phyloP scores from a whole-genome alignment of 2,329 filamentous ascomycete genomes.

The Xylariales sp. region DNA sequence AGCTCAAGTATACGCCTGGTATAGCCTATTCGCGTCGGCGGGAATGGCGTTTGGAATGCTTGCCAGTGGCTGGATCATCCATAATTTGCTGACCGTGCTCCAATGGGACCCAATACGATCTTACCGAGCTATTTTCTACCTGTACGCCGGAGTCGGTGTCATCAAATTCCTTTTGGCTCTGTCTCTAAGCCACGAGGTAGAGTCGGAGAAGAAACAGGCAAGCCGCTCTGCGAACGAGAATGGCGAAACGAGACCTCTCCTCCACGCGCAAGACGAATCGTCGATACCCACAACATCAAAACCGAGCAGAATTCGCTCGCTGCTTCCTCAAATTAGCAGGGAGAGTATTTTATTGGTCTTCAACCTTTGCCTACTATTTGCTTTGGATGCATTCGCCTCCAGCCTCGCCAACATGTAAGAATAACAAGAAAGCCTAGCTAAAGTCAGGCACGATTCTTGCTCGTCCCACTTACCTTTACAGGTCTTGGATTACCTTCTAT shows the following conservation, averaged over 20 bases:
- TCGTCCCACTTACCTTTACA: constrained; percentile 39
- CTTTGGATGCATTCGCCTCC: constrained; percentile 41
- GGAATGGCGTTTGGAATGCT: constrained; percentile 59
- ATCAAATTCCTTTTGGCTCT: constrained; percentile 52
- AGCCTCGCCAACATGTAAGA: constrained; percentile 62
- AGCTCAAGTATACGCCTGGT: constrained; percentile 60
- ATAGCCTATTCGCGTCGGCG: constrained; percentile 51
- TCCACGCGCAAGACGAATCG: constrained; percentile 5
- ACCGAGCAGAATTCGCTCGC: constrained; percentile 12
- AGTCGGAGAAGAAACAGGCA: constrained; percentile 23
- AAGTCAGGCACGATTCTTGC: constrained; percentile 43
- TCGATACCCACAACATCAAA: not conserved
- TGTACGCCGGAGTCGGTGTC: constrained; percentile 52
- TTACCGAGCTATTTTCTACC: constrained; percentile 43
- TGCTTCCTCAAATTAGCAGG: constrained; percentile 49
- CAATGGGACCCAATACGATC: constrained; percentile 15
- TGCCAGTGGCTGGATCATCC: constrained; percentile 54
- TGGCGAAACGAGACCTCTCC: constrained; percentile 16
- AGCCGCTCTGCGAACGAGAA: not conserved
- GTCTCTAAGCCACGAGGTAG: constrained; percentile 34
- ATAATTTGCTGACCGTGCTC: constrained; percentile 35
- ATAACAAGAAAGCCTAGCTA: too few species aligned
- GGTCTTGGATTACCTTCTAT: constrained; percentile 56
- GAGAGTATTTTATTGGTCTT: constrained; percentile 42
- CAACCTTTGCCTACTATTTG: constrained; percentile 56